phyloP scores from a whole-genome alignment of 345 rosid genomes.

The Salix viminalis region DNA sequence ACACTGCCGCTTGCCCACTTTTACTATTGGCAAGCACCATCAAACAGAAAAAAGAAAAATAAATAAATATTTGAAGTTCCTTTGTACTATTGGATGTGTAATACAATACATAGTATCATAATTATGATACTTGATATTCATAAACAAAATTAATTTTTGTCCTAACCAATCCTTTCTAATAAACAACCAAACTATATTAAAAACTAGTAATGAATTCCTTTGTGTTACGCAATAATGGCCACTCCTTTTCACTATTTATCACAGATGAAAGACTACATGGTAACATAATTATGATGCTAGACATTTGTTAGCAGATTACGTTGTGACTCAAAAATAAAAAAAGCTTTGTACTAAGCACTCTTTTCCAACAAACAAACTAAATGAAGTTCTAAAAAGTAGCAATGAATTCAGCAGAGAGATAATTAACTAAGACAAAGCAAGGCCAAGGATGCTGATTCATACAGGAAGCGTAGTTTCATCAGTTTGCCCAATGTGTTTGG shows the following conservation, averaged over 20 bases:
- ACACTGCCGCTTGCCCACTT: not conserved
- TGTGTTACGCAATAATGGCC: not conserved
- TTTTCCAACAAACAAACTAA: not conserved
- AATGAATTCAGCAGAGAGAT: not conserved
- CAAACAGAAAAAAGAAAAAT: not conserved
- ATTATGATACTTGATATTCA: not conserved
- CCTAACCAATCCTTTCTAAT: not conserved
- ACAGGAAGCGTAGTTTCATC: slow-evolving; percentile 36
- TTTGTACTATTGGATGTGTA: not conserved
- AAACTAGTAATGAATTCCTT: not conserved
- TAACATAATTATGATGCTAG: not conserved
- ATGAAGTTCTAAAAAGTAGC: not conserved
- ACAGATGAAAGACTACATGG: not conserved
- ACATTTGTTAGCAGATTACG: not conserved
- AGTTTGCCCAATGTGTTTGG: slow-evolving; percentile 37
- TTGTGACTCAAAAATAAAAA: not conserved
- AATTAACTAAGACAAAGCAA: not conserved
- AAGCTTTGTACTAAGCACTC: not conserved
- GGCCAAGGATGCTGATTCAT: slow-evolving; percentile 15
- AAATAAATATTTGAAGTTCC: not conserved
- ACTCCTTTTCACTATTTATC: not conserved
- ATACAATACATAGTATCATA: not conserved
- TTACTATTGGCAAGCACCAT: not conserved
- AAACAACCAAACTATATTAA: too few relatives aligned
- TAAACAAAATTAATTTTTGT: not conserved